These are phyloP conservation scores for Aureobasidium subglaciale DNA, from an alignment of 2,329 filamentous ascomycete species.

Conservation along the genomic window DNA sequence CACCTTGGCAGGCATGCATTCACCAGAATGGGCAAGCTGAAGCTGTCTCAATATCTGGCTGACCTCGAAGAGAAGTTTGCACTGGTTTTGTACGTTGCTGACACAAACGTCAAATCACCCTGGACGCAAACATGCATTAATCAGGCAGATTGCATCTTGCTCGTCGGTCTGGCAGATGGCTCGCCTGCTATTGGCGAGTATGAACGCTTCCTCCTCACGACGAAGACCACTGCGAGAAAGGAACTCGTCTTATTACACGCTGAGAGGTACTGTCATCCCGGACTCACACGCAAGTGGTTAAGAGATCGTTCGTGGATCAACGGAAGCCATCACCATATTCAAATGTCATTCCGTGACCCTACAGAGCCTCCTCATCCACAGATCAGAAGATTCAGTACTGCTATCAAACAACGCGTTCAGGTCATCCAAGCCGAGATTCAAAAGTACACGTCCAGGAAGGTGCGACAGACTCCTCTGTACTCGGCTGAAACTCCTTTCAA, in stretches of 20 bases:
- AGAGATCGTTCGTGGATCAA: slow-evolving; percentile 93
- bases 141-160: slow-evolving; percentile 90
- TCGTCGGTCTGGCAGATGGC: slow-evolving; percentile 84
- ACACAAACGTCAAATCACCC: slow-evolving; percentile 92
- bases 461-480: slow-evolving; percentile 83
- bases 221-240: slow-evolving; percentile 94
- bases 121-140: slow-evolving; percentile 98
- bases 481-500: slow-evolving; percentile 89
- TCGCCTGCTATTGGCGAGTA: slow-evolving; percentile 92
- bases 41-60: slow-evolving; percentile 89
- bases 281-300: slow-evolving; percentile 82
- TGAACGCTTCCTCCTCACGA: slow-evolving; percentile 89
- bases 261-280: slow-evolving; percentile 78
- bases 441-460: slow-evolving; percentile 90
- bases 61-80: slow-evolving; percentile 97
- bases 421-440: slow-evolving; percentile 95
- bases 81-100: slow-evolving; percentile 88
- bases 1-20: slow-evolving; percentile 95
- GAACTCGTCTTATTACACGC: slow-evolving; percentile 83
- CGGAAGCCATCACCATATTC: slow-evolving; percentile 92
- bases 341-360: slow-evolving; percentile 80
- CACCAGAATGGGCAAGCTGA: slow-evolving; percentile 93
- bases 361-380: slow-evolving; percentile 69
- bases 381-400: slow-evolving; percentile 71
- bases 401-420: slow-evolving; percentile 86